Evolutionary conservation across 371 early-diverging fungal species (phyloP), one percentile per base, ranked within the genome.

Genomic region (Haplosporangium sp.): DNA sequence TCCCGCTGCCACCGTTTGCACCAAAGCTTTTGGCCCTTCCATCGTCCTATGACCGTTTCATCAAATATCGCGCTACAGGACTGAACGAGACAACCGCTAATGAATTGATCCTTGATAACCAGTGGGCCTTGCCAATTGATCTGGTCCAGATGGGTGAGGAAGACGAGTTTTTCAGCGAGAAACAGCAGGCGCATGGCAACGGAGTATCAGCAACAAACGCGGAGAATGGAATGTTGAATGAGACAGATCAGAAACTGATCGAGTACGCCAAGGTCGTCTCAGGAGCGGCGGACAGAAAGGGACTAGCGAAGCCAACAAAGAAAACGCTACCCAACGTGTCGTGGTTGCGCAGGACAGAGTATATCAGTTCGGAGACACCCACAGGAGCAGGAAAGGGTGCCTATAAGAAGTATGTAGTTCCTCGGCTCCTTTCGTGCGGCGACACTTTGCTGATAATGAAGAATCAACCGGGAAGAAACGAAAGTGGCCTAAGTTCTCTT

Each of bases 1-100:
- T 95, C 8, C 96, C 96, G 10, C 82, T 86, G 14, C 83, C 91
- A n/a, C 94, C 95, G 0, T 93, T 93, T 71, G 89, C 90, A 60
- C 94, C 95, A 29, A 96, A 96, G 73, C 89, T 96, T 43, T 82
- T 96, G 14, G 83, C 87, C 6, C 82, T 88, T 42, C 88, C 88
- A 8, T 82, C 86, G 8, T 81, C 87, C 4, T 71, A 83, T 0
- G 88, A 88, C 37, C 83, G 91, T 36, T 88, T 89, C 64, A 83
- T 86, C 18, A 84, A 87, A 62, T 94, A 91, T 77, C 84, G 88
- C 56, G 81, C 84, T 48, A 87, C 87, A 14, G 87, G 87, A 20
- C 74, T 94, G n/a, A 85, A 86, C 18, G 90, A 91, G 55, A 84
- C 86, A 14, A 87, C 89, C 23, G 88, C 89, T 13, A 86, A 89